phyloP scores from a whole-genome alignment of 768 basidiomycete species.

The Kwoniella sp. region DNA sequence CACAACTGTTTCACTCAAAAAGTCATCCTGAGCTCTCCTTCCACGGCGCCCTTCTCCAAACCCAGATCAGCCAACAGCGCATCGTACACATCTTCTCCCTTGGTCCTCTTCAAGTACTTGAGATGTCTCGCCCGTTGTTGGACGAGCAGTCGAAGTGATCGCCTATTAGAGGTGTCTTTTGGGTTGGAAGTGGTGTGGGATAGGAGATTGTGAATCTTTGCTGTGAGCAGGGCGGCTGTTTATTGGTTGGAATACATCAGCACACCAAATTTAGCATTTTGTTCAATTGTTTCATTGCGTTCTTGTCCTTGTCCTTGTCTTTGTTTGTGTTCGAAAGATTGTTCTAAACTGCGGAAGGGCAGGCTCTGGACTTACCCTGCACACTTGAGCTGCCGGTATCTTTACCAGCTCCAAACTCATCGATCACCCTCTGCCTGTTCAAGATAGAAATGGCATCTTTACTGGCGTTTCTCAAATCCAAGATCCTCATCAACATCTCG shows the following conservation, averaged over 20 bases:
- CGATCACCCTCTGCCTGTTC: slow-evolving; percentile 76
- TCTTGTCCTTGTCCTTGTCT: too few species aligned
- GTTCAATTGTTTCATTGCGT: too few species aligned
- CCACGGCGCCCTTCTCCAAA: slow-evolving; percentile 75
- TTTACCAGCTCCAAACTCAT: slow-evolving; percentile 68
- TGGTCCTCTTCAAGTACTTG: slow-evolving; percentile 63
- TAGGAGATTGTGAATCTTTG: slow-evolving; percentile 80
- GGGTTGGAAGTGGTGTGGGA: slow-evolving; percentile 66
- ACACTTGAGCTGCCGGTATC: slow-evolving; percentile 86
- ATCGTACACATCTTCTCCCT: slow-evolving; percentile 62
- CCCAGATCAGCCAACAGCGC: slow-evolving; percentile 71
- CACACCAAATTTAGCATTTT: too few species aligned
- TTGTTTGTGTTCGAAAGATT: too few species aligned
- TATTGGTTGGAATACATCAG: background rate
- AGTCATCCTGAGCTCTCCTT: slow-evolving; percentile 78
- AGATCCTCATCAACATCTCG: slow-evolving; percentile 64
- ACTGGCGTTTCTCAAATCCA: slow-evolving; percentile 86
- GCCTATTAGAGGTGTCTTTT: slow-evolving; percentile 74
- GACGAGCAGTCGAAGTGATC: slow-evolving; percentile 73
- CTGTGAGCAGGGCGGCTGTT: slow-evolving; percentile 80
- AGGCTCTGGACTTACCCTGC: slow-evolving; percentile 84
- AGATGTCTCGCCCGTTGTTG: slow-evolving; percentile 82
- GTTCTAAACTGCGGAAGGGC: too few species aligned
- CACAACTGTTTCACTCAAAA: too few species aligned
- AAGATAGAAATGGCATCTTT: slow-evolving; percentile 82